Percentiles rank a stretch among this genome's conserved stretches.
Conservation (phyloP, 1,284 basidiomycete genomes). For the Paramarasmius palmivorus region DNA sequence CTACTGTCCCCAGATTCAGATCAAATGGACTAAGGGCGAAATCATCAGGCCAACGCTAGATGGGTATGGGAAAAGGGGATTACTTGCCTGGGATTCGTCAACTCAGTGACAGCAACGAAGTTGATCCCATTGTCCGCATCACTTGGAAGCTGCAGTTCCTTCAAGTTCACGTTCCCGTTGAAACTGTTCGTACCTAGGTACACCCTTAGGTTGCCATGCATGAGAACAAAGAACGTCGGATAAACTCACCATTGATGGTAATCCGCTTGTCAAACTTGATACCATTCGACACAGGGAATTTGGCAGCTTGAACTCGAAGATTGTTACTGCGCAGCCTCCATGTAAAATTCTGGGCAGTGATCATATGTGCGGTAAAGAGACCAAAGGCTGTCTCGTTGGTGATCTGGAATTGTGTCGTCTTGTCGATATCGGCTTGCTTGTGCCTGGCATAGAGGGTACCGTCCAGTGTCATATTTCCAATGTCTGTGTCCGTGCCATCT, state of each 20-base stretch:
- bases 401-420: conserved; percentile 58
- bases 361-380: conserved; percentile 58
- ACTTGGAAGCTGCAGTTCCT: conserved; percentile 71
- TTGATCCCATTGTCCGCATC: conserved; percentile 72
- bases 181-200: conserved; percentile 67
- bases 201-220: background rate
- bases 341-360: conserved; percentile 69
- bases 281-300: conserved; percentile 63
- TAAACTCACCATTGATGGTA: conserved; percentile 46
- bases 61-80: background rate
- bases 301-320: conserved; percentile 67
- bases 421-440: conserved; percentile 59
- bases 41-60: conserved; percentile 3
- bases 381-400: conserved; percentile 54
- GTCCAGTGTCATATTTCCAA: conserved; percentile 52
- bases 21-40: conserved; percentile 59
- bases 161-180: conserved; percentile 53
- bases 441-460: conserved; percentile 42
- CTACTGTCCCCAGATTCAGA: conserved; percentile 69
- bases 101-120: conserved; percentile 56
- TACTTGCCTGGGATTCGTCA: conserved; percentile 64
- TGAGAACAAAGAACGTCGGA: background rate
- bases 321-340: conserved; percentile 65
- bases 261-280: conserved; percentile 63
- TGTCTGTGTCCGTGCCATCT: conserved; percentile 37